These are phyloP conservation scores for Pelargonium hybrid DNA, from an alignment of 441 rosid species.

Conservation along the genomic window DNA sequence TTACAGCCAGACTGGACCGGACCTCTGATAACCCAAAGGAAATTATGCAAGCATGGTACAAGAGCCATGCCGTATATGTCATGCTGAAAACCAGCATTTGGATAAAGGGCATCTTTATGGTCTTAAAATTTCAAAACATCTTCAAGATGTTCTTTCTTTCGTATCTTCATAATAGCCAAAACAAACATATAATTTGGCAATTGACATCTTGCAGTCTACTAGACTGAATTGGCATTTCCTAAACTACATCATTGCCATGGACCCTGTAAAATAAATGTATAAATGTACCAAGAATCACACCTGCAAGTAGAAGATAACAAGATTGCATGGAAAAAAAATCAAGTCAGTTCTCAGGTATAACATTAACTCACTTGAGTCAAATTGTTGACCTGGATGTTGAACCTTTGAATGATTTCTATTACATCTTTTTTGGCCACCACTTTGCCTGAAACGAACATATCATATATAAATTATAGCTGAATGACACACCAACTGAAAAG, in stretches of 20 bases:
- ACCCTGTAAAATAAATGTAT: not conserved
- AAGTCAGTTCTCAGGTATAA: slow-evolving; percentile 10
- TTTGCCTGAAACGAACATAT: slow-evolving; percentile 41
- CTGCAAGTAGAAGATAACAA: not conserved
- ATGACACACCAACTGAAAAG: not conserved
- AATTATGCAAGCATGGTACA: not conserved
- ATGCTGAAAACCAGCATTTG: not conserved
- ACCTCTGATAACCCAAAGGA: not conserved
- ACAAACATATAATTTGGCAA: not conserved
- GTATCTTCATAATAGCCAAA: not conserved
- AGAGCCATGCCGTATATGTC: not conserved
- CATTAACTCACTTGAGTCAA: slow-evolving; percentile 66
- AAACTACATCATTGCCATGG: not conserved
- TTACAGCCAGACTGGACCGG: not conserved
- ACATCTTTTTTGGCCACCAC: slow-evolving; percentile 52
- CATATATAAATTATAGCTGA: slow-evolving; percentile 6
- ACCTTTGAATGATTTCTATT: slow-evolving; percentile 47
- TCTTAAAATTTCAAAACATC: not conserved
- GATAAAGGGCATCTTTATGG: not conserved
- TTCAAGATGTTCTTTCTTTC: not conserved
- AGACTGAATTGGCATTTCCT: not conserved
- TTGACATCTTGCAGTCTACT: not conserved
- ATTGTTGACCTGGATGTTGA: slow-evolving; percentile 94
- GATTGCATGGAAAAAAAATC: not conserved
- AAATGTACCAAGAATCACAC: not conserved